Conservation (phyloP, 2,329 filamentous ascomycete genomes). For the Venturia pyrina region DNA sequence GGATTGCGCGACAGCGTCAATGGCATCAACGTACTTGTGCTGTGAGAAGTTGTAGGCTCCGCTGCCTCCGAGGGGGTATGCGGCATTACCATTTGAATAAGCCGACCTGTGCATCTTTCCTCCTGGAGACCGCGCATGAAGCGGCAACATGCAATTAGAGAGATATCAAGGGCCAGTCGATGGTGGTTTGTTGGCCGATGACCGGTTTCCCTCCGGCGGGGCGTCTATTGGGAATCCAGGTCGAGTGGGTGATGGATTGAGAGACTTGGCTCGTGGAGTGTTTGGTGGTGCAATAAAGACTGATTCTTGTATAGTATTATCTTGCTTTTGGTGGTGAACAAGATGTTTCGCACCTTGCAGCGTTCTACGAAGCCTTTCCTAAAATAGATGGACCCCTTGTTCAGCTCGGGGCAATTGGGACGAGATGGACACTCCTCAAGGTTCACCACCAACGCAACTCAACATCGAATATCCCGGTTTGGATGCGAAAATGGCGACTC, state of each 20-base stretch:
- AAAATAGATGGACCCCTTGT: no score
- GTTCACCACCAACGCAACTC: no score
- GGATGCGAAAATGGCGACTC: no score
- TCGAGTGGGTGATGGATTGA: background rate
- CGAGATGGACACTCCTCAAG: no score
- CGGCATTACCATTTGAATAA: constrained; percentile 65
- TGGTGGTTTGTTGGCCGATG: background rate
- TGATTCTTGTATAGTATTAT: background rate
- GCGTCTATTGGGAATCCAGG: background rate
- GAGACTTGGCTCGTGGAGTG: background rate
- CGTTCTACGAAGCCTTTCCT: no score
- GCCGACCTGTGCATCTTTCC: constrained; percentile 81
- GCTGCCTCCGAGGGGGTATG: constrained; percentile 59
- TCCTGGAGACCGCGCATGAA: constrained; percentile 43
- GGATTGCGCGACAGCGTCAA: constrained; percentile 10
- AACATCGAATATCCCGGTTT: no score
- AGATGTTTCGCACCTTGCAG: no score
- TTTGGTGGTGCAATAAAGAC: background rate
- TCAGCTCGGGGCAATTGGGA: no score
- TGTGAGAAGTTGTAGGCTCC: constrained; percentile 77
- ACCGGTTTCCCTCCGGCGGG: constrained; percentile 3
- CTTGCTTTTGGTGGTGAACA: no score
- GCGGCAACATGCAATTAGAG: constrained; percentile 45
- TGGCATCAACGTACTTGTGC: constrained; percentile 57
- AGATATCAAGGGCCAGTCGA: background rate